Conservation (phyloP, 345 rosid species). For the Punica granatum region DNA sequence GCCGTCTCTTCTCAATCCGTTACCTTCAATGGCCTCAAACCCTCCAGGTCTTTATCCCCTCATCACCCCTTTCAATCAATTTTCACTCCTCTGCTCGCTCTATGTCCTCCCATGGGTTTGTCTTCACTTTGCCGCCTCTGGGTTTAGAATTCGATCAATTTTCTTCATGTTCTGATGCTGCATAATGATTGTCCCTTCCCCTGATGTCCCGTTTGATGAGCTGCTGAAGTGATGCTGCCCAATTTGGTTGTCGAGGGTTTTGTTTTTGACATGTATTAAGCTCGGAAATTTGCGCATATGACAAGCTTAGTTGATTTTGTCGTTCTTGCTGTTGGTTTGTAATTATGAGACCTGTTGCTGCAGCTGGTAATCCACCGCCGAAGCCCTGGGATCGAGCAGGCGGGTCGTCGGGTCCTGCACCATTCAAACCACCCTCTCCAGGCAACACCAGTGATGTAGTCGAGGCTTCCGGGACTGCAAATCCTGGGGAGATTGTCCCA, state of each 20-base stretch:
- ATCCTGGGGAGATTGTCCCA: conserved; percentile 72
- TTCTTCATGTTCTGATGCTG: background rate
- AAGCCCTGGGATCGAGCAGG: conserved; percentile 98
- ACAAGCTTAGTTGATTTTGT: background rate
- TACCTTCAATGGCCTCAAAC: background rate
- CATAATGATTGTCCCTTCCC: background rate
- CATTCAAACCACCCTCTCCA: conserved; percentile 82
- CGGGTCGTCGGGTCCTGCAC: conserved; percentile 60
- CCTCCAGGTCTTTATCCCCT: background rate
- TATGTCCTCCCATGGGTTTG: background rate
- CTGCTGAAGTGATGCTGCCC: background rate
- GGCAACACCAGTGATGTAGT: conserved; percentile 89
- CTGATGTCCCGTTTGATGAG: background rate
- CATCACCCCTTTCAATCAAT: background rate
- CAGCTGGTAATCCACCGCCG: conserved; percentile 56
- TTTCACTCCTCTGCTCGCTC: background rate
- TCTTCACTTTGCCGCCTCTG: background rate
- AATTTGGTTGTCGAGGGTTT: background rate
- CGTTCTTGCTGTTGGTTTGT: background rate
- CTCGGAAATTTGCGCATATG: background rate
- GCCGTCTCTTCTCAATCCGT: background rate
- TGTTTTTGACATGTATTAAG: background rate
- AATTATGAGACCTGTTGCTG: conserved; percentile 7
- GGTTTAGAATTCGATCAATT: background rate
- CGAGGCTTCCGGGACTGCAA: conserved; percentile 93